phyloP scores from a whole-genome alignment of 805 yeast genomes.

The Myxozyma vanderwaltii region DNA sequence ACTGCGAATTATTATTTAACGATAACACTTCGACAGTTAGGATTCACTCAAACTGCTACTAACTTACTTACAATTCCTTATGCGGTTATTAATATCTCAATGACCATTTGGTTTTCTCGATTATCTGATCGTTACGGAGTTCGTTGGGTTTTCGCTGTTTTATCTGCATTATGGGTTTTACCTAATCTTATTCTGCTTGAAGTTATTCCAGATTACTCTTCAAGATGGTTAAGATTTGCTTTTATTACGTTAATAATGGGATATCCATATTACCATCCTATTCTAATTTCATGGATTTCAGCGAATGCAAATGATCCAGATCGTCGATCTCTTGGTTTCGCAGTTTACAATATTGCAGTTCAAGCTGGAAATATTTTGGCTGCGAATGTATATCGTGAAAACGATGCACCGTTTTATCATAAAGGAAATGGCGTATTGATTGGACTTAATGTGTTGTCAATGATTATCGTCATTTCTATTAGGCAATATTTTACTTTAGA shows the following conservation, averaged over 20 bases:
- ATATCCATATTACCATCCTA: slow-evolving; percentile 54
- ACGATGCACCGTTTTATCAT: slow-evolving; percentile 62
- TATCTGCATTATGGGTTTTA: slow-evolving; percentile 30
- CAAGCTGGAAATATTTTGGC: slow-evolving; percentile 60
- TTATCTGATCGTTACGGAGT: slow-evolving; percentile 20
- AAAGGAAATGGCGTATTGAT: slow-evolving; percentile 53
- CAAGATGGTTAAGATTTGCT: slow-evolving; percentile 30
- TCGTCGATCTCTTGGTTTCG: slow-evolving; percentile 63
- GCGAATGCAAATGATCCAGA: slow-evolving; percentile 62
- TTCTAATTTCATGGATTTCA: slow-evolving; percentile 62
- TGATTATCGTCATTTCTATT: slow-evolving; percentile 33
- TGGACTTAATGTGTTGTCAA: slow-evolving; percentile 35
- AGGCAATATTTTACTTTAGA: slow-evolving; percentile 41
- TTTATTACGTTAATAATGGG: slow-evolving; percentile 44
- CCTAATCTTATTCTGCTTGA: slow-evolving; percentile 36
- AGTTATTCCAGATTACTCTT: slow-evolving; percentile 17
- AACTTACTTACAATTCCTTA: slow-evolving; percentile 58
- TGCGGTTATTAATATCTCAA: slow-evolving; percentile 38
- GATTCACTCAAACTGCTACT: slow-evolving; percentile 54
- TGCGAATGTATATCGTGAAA: slow-evolving; percentile 57
- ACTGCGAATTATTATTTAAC: slow-evolving; percentile 43
- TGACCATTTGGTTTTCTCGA: slow-evolving; percentile 37
- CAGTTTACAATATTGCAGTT: slow-evolving; percentile 64
- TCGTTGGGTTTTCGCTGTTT: slow-evolving; percentile 30
- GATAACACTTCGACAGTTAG: slow-evolving; percentile 51